Base-by-base conservation (phyloP, 345 rosid species). In the Dipteronia sinensis region DNA sequence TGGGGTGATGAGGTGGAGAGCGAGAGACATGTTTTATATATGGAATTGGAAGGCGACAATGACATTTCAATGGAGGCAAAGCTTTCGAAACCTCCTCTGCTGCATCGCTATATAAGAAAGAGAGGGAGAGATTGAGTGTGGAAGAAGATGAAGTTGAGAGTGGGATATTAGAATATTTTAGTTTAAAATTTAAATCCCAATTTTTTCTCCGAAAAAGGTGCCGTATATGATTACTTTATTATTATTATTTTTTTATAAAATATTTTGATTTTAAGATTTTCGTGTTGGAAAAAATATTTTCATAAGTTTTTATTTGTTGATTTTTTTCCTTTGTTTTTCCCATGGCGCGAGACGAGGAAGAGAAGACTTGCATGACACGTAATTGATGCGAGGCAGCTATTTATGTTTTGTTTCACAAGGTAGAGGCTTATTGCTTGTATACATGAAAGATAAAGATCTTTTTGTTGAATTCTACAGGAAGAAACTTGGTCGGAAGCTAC, bases 381-480 rank as follows among this genome's bases (percentile, higher is more conserved):
- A 31, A 3, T 4, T 4, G 78, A 83, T 76, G 2, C 82, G 83
- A 40, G 85, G 82, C 15, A 69, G 66, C 3, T 40, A 72, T 76
- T 69, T 47, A 47, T 88, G 87, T 81, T n/a, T n/a, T n/a, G 72
- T 86, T 88, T 65, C 84, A 73, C 80, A 82, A 84, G 38, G 38
- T 4, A 34, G 38, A 34, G 38, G 38, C 6, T 34, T 86, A 76
- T 78, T 86, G 51, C 81, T 85, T 78, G 82, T 73, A 11, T 88
- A 80, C 62, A 64, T 86, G 49, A 74, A 77, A 0, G 85, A 88
- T 68, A 80, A 81, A 61, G 86, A 84, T 64, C 63, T 83, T 25
- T 86, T 84, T 69, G 80, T 80, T 29, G 89, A 86, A 73, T 86
- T 83, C 80, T 82, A 86, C 79, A 83, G 94, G 90, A 89, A 88